Evolutionary conservation across 306 rosid genomes (phyloP).

Genomic region (Sicyos baderoa): DNA sequence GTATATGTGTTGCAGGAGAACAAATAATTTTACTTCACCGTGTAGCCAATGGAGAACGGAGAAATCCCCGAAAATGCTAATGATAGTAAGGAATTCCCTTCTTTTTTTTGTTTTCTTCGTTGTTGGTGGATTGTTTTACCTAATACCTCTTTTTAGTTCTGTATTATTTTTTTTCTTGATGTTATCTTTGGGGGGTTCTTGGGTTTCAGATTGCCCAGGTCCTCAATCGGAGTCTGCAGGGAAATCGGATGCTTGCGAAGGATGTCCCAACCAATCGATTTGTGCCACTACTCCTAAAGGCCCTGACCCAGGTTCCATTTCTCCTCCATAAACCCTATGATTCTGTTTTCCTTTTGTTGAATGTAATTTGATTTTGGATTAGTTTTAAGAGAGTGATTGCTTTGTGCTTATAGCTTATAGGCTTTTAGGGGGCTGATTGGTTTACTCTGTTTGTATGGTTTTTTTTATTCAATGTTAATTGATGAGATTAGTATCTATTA

Average conservation of each 20-base stretch:
- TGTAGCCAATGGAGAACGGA: conserved; percentile 49
- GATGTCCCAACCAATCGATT: conserved; percentile 81
- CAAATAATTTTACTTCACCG: conserved; percentile 17
- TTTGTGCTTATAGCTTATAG: background rate
- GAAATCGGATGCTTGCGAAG: conserved; percentile 64
- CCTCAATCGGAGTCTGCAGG: conserved; percentile 81
- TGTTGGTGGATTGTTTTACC: background rate
- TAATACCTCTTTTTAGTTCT: background rate
- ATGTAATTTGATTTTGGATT: background rate
- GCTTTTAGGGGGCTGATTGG: background rate
- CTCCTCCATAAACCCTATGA: conserved; percentile 10
- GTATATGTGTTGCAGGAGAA: background rate
- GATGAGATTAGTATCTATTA: background rate
- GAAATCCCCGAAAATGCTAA: conserved; percentile 77
- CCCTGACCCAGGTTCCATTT: conserved; percentile 69
- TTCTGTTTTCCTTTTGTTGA: conserved; percentile 3
- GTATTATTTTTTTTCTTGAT: background rate
- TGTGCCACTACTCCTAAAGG: conserved; percentile 95
- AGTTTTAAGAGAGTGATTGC: background rate
- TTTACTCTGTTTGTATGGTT: background rate
- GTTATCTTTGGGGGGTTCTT: background rate
- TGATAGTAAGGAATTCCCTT: conserved; percentile 49
- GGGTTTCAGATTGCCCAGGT: conserved; percentile 77
- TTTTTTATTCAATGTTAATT: background rate
- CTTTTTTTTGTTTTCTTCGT: background rate